These are phyloP conservation scores for Amauroascus niger DNA, from an alignment of 2,329 filamentous ascomycete genomes.

Conservation along the genomic window DNA sequence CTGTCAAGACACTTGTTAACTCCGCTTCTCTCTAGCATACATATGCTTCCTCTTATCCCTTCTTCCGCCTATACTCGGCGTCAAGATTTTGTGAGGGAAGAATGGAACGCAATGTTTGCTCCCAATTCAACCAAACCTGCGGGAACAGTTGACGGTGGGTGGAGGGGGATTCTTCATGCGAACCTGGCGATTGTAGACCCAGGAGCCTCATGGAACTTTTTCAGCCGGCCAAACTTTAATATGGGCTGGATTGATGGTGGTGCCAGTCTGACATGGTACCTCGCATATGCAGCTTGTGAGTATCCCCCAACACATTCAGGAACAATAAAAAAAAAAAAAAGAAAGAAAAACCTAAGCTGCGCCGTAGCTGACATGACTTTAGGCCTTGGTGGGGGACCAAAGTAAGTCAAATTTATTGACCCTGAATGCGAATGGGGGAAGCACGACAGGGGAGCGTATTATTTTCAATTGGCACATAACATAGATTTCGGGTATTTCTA, in stretches of 20 bases:
- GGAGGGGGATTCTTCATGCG: slow-evolving; percentile 75
- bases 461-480: neutral
- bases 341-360: neutral
- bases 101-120: slow-evolving; percentile 73
- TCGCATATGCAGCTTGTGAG: slow-evolving; percentile 64
- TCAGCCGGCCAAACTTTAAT: slow-evolving; percentile 57
- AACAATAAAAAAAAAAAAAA: neutral
- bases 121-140: slow-evolving; percentile 52
- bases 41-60: slow-evolving; percentile 71
- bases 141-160: slow-evolving; percentile 56
- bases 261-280: slow-evolving; percentile 73
- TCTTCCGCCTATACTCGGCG: slow-evolving; percentile 58
- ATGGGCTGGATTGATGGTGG: slow-evolving; percentile 61
- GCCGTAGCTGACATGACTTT: slow-evolving; percentile 1
- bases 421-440: too few species aligned
- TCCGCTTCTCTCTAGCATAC: slow-evolving; percentile 51
- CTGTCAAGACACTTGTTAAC: neutral
- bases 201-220: slow-evolving; percentile 61
- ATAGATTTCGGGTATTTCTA: neutral
- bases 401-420: neutral
- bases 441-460: too few species aligned
- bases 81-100: slow-evolving; percentile 62
- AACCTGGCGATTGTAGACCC: slow-evolving; percentile 74
- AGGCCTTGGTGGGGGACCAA: slow-evolving; percentile 18
- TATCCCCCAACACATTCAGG: slow-evolving; percentile 12